Evolutionary conservation across 2,329 filamentous ascomycete genomes (phyloP).

Genomic region (Periconia sp.): DNA sequence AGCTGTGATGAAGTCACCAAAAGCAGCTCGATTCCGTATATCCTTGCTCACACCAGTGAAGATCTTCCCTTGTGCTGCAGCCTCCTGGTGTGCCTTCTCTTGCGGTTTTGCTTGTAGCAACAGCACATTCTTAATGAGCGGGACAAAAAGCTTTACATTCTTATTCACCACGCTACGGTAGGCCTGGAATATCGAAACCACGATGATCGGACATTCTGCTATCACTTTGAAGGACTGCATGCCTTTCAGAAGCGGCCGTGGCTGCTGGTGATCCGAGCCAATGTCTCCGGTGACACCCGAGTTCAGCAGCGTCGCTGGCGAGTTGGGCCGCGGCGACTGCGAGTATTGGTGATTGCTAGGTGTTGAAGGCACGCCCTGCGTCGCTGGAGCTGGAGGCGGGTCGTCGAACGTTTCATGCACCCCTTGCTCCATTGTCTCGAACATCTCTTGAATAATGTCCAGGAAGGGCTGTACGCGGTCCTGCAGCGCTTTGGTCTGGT

Average conservation of each 20-base stretch:
- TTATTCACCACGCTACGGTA: conserved; percentile 76
- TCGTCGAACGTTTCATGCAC: conserved; percentile 95
- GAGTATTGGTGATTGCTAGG: conserved; percentile 66
- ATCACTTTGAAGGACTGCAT: conserved; percentile 99
- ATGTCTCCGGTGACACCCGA: conserved; percentile 72
- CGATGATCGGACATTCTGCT: conserved; percentile 96
- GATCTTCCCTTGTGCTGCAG: conserved; percentile 73
- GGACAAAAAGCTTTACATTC: conserved; percentile 91
- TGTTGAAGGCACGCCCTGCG: conserved; percentile 63
- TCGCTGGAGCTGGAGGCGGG: conserved; percentile 58
- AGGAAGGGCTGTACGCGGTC: conserved; percentile 87
- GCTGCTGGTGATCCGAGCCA: conserved; percentile 78
- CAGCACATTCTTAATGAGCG: conserved; percentile 87
- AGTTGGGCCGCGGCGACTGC: conserved; percentile 86
- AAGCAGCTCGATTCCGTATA: conserved; percentile 90
- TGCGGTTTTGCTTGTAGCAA: conserved; percentile 89
- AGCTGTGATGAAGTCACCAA: conserved; percentile 95
- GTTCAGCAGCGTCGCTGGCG: conserved; percentile 80
- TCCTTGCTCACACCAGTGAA: conserved; percentile 92
- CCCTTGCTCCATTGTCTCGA: conserved; percentile 90
- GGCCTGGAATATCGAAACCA: conserved; percentile 96
- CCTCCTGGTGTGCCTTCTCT: conserved; percentile 86
- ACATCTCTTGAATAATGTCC: conserved; percentile 90
- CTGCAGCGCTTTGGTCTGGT: conserved; percentile 81
- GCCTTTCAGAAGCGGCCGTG: conserved; percentile 79